Evolutionary conservation across 306 rosid species (phyloP).

Genomic region (Casuarina cunninghamiana): DNA sequence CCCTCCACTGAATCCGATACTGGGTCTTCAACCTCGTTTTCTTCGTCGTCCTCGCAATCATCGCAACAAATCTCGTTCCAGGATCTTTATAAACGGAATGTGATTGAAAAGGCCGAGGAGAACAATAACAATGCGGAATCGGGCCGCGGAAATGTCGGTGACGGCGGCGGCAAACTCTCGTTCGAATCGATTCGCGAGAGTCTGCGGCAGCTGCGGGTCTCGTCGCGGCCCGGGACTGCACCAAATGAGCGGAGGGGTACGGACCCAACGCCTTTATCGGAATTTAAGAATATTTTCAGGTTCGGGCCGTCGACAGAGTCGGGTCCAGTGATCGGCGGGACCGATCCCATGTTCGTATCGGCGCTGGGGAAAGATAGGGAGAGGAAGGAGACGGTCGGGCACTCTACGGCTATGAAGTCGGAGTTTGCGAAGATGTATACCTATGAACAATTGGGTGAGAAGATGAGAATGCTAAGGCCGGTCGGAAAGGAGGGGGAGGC

Average conservation of each 20-base stretch:
- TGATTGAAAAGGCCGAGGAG: conserved; percentile 8
- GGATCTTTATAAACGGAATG: conserved; percentile 32
- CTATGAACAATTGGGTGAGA: conserved; percentile 48
- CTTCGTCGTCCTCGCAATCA: background rate
- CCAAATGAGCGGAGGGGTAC: conserved; percentile 15
- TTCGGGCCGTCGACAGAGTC: conserved; percentile 11
- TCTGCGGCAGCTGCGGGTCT: conserved; percentile 2
- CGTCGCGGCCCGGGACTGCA: background rate
- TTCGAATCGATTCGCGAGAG: conserved; percentile 29
- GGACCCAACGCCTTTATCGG: conserved; percentile 9
- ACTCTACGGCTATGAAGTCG: conserved; percentile 16
- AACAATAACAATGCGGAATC: conserved; percentile 1
- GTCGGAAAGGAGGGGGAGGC: conserved; percentile 27
- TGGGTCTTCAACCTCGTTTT: background rate
- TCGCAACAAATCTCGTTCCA: conserved; percentile 35
- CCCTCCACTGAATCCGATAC: conserved; percentile 2
- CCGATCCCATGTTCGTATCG: conserved; percentile 23
- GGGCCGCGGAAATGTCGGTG: background rate
- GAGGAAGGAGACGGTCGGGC: conserved; percentile 20
- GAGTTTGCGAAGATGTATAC: conserved; percentile 41
- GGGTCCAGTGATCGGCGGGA: conserved; percentile 33
- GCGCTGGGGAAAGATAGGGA: conserved; percentile 43
- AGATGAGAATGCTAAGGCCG: conserved; percentile 65
- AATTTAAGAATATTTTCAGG: conserved; percentile 11
- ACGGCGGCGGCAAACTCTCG: background rate